These are phyloP conservation scores for Arthrobotrys megalospora DNA, from an alignment of 2,329 filamentous ascomycete species.

Conservation along the genomic window DNA sequence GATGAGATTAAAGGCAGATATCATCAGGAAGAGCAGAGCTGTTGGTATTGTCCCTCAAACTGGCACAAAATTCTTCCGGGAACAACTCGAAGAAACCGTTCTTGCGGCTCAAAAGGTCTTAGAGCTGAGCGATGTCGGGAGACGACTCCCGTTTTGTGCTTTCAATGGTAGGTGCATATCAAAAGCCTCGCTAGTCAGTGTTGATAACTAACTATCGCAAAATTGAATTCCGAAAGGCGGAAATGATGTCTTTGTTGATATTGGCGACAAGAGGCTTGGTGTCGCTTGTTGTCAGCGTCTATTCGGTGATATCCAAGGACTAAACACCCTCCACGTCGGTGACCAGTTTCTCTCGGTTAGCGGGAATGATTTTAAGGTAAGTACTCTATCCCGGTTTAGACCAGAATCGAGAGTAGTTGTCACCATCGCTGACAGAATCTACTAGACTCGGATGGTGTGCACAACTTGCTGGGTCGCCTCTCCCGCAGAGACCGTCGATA, in stretches of 20 bases:
- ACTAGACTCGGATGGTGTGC: conserved; percentile 79
- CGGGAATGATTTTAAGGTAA: conserved; percentile 93
- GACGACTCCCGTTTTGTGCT: conserved; percentile 87
- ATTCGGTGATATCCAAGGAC: conserved; percentile 82
- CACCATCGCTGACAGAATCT: conserved; percentile 10
- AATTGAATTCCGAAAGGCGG: conserved; percentile 72
- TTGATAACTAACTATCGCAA: conserved; percentile 11
- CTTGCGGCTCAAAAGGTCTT: conserved; percentile 93
- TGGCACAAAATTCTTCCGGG: conserved; percentile 80
- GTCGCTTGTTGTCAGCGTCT: conserved; percentile 92
- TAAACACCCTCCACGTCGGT: conserved; percentile 91
- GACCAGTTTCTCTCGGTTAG: conserved; percentile 97
- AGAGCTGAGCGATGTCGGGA: conserved; percentile 81
- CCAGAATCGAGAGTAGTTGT: not conserved
- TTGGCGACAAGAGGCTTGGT: conserved; percentile 97
- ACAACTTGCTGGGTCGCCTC: conserved; percentile 98
- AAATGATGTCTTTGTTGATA: conserved; percentile 97
- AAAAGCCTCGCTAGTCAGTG: not conserved
- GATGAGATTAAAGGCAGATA: conserved; percentile 82
- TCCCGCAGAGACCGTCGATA: conserved; percentile 87
- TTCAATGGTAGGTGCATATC: conserved; percentile 80
- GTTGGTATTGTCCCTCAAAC: conserved; percentile 81
- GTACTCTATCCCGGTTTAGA: conserved; percentile 34
- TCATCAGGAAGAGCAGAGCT: conserved; percentile 90
- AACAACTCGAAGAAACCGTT: conserved; percentile 95